These are phyloP conservation scores for Xylariaceae sp. DNA, from an alignment of 2,329 filamentous ascomycete genomes.

Conservation along the genomic window DNA sequence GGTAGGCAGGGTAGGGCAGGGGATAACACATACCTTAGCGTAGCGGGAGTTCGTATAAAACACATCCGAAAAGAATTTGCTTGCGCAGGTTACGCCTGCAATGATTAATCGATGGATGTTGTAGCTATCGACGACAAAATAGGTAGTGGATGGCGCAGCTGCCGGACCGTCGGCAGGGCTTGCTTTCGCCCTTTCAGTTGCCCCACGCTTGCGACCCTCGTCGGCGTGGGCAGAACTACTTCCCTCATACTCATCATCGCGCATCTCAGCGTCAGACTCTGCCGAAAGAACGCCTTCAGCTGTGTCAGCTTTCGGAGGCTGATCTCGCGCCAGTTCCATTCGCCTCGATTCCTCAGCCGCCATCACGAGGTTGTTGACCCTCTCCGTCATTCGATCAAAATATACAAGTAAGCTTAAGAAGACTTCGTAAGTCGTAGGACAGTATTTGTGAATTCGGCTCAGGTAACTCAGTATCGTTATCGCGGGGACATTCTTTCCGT, in stretches of 20 bases:
- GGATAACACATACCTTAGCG: conserved; percentile 68
- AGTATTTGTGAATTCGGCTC: conserved; percentile 96
- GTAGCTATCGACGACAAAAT: conserved; percentile 96
- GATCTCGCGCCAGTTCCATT: conserved; percentile 32
- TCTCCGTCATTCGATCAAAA: conserved; percentile 97
- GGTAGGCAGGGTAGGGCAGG: conserved; percentile 3
- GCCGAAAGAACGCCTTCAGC: conserved; percentile 3
- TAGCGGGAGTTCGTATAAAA: conserved; percentile 99
- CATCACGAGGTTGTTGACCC: conserved; percentile 77
- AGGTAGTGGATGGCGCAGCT: too few relatives aligned
- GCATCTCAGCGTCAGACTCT: conserved; percentile 34
- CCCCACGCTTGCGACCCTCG: too few relatives aligned
- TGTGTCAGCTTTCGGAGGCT: conserved; percentile 14
- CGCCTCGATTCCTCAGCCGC: conserved; percentile 55
- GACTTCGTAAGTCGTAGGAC: conserved; percentile 95
- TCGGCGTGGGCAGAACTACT: conserved; percentile 48
- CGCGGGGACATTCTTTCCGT: conserved; percentile 94
- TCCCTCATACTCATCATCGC: conserved; percentile 32
- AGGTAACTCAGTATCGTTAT: conserved; percentile 97
- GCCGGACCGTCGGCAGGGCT: too few relatives aligned
- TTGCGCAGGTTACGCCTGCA: conserved; percentile 93
- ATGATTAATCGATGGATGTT: conserved; percentile 98
- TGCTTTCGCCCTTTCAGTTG: too few relatives aligned
- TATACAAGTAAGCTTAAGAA: conserved; percentile 94
- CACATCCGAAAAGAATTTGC: conserved; percentile 98